These are phyloP conservation scores for Trichoderma oligosporum DNA, from an alignment of 2,329 filamentous ascomycete species.

Conservation along the genomic window DNA sequence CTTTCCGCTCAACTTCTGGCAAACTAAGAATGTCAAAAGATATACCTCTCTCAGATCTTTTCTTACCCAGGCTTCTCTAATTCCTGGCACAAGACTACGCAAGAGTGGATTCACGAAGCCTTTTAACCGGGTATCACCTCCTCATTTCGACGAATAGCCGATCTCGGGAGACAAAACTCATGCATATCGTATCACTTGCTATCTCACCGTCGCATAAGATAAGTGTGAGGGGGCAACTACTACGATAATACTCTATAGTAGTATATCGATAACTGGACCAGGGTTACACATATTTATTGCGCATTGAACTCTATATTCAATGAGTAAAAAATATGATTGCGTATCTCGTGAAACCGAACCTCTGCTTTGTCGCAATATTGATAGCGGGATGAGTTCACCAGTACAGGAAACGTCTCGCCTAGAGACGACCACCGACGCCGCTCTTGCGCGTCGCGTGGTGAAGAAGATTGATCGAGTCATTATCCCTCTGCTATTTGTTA, in stretches of 20 bases:
- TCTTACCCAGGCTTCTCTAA: background rate
- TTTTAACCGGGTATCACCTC: slow-evolving; percentile 10
- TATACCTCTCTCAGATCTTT: background rate
- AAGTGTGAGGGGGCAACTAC: slow-evolving; percentile 14
- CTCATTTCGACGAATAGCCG: slow-evolving; percentile 3
- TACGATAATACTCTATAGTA: background rate
- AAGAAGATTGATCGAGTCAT: slow-evolving; percentile 54
- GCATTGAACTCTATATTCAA: background rate
- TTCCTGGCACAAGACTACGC: background rate
- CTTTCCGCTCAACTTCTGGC: background rate
- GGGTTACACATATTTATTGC: background rate
- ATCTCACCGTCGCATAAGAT: slow-evolving; percentile 3
- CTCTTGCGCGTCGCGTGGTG: slow-evolving; percentile 40
- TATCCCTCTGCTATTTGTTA: slow-evolving; percentile 53
- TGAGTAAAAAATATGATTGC: background rate
- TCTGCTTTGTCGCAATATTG: background rate
- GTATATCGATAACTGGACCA: background rate
- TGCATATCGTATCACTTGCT: slow-evolving; percentile 9
- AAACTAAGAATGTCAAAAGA: background rate
- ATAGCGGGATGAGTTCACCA: slow-evolving; percentile 16
- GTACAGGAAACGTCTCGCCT: background rate
- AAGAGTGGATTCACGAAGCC: slow-evolving; percentile 1
- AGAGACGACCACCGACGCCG: slow-evolving; percentile 20
- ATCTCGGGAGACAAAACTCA: slow-evolving; percentile 5
- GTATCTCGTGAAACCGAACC: slow-evolving; percentile 5